Evolutionary conservation across 805 yeast species (phyloP).

Genomic region (Candida maris): DNA sequence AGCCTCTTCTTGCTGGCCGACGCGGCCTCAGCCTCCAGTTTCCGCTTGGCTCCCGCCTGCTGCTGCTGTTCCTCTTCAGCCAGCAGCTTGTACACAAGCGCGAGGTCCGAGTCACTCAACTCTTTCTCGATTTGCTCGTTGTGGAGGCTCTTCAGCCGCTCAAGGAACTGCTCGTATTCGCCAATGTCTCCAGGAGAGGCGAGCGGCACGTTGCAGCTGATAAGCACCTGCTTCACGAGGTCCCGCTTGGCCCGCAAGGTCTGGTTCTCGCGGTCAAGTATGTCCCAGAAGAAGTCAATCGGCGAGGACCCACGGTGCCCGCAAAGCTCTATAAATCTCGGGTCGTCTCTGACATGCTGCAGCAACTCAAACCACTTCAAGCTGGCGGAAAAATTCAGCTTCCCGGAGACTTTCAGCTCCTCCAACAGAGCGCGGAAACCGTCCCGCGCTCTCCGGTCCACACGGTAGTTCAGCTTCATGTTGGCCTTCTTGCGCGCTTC

Average conservation of each 20-base stretch:
- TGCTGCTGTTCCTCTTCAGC: conserved; percentile 11
- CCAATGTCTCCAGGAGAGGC: conserved; percentile 14
- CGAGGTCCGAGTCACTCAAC: conserved; percentile 15
- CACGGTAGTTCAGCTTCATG: conserved; percentile 42
- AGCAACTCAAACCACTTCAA: conserved; percentile 59
- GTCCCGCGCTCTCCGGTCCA: conserved; percentile 66
- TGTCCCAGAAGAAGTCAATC: conserved; percentile 71
- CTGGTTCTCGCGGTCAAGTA: conserved; percentile 58
- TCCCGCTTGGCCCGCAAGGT: conserved; percentile 56
- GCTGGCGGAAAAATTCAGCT: conserved; percentile 39
- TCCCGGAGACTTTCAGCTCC: conserved; percentile 30
- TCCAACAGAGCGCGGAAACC: conserved; percentile 47
- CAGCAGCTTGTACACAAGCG: conserved; percentile 18
- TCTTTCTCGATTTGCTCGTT: conserved; percentile 9
- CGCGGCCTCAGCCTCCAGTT: conserved; percentile 6
- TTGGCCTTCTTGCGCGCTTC: conserved; percentile 27
- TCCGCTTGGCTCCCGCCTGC: conserved; percentile 8
- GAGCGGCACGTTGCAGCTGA: conserved; percentile 20
- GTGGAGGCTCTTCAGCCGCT: conserved; percentile 7
- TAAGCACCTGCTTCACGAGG: conserved; percentile 48
- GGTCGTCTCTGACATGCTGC: conserved; percentile 48
- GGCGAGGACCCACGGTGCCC: conserved; percentile 81
- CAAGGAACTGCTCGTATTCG: conserved; percentile 12
- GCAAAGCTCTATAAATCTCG: conserved; percentile 54
- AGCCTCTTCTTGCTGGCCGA: conserved; percentile 18